These are phyloP conservation scores for Coniferiporia sulphurascens DNA, from an alignment of 1,284 basidiomycete species.

Conservation along the genomic window DNA sequence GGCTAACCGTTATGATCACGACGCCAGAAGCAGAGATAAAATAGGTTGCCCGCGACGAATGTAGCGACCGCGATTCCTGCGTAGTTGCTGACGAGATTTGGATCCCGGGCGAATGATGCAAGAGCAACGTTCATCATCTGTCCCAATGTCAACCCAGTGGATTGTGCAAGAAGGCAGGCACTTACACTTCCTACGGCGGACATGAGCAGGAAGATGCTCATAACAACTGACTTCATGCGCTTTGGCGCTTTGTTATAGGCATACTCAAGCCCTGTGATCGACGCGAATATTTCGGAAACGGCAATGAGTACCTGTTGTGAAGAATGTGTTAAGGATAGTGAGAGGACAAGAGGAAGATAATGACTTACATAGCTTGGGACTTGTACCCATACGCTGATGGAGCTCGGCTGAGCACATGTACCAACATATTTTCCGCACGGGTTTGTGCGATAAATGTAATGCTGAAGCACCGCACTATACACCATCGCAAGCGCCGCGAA, in stretches of 20 bases:
- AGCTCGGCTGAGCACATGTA: slow-evolving; percentile 31
- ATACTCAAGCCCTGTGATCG: slow-evolving; percentile 59
- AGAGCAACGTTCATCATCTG: slow-evolving; percentile 14
- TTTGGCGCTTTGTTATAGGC: slow-evolving; percentile 61
- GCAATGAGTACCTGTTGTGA: slow-evolving; percentile 46
- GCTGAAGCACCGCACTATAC: slow-evolving; percentile 51
- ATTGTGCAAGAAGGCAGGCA: not conserved
- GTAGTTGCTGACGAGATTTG: slow-evolving; percentile 30
- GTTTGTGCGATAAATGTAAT: slow-evolving; percentile 43
- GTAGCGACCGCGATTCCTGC: slow-evolving; percentile 32
- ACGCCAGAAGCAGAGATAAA: slow-evolving; percentile 31
- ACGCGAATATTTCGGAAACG: slow-evolving; percentile 55
- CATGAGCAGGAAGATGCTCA: slow-evolving; percentile 51
- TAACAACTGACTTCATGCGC: slow-evolving; percentile 52
- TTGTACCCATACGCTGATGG: slow-evolving; percentile 48
- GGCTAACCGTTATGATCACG: slow-evolving; percentile 22
- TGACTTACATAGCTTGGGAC: slow-evolving; percentile 13
- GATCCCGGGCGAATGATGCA: slow-evolving; percentile 31
- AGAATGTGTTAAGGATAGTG: slow-evolving; percentile 21
- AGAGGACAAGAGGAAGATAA: not conserved
- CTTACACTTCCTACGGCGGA: slow-evolving; percentile 35
- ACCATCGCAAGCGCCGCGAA: slow-evolving; percentile 55
- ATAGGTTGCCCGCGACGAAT: slow-evolving; percentile 31
- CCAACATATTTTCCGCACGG: slow-evolving; percentile 42
- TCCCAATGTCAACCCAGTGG: not conserved